Base-by-base conservation (phyloP, 2,329 filamentous ascomycete species). In the Botryotinia globosa region DNA sequence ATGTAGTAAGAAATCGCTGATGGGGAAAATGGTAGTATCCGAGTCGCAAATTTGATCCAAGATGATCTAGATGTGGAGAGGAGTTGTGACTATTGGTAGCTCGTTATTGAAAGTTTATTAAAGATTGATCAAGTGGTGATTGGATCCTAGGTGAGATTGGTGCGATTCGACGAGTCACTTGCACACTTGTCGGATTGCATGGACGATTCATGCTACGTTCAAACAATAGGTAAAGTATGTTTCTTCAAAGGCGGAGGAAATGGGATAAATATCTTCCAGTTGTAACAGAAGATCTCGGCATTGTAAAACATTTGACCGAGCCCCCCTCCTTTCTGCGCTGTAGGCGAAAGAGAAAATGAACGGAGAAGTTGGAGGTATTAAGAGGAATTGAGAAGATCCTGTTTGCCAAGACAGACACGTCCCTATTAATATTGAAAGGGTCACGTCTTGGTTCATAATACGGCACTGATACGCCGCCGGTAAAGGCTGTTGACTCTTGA, bases 221-320 rank as follows among this genome's bases (percentile, higher is more conserved):
- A 61, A 32, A 64, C 20, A 9, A 9, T 34, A 64, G 42, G n/a
- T 44, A 29, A 39, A 39, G 61, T n/a, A 44, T 9, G 14, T 12
- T 37, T 34, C 34, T 61, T 20, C n/a, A 18, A 51, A 32, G 66
- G 51, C 25, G 66, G 51, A 39, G 65, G 66, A 42, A 56, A 62
- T 65, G 45, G 69, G 59, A 65, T 71, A 64, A 65, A 64, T 65
- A 71, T 71, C 69, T 65, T 71, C 69, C 69, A 56, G 44, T 51
- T 18, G 44, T 45, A 12, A 29, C 29, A 45, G 42, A 32, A 44
- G 37, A 10, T 54, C 34, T 72, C 74, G 74, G 74, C 66, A 51
- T 70, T 32, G 58, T 56, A 70, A 72, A 74, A 74, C 69, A 74
- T 61, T 74, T 74, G 45, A 45, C 73, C 73, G 73, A 73, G 32